Conservation (phyloP, 2,329 filamentous ascomycete species). For the Amauroascus verrucosus region DNA sequence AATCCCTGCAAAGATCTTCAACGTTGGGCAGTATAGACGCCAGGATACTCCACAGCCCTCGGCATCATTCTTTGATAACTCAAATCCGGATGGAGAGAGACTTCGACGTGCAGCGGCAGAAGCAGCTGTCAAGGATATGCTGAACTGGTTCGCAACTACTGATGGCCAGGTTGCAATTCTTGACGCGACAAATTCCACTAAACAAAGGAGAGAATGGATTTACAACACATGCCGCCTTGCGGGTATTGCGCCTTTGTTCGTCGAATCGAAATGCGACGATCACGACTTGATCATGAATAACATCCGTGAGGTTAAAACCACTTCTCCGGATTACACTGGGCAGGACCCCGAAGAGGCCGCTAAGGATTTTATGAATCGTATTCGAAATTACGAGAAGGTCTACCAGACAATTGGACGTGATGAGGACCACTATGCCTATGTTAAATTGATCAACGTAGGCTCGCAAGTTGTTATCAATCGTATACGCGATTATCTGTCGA, state of each 20-base stretch:
- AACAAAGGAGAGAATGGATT: constrained; percentile 82
- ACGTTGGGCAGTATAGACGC: constrained; percentile 91
- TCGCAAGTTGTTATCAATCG: constrained; percentile 96
- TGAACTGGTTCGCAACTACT: constrained; percentile 71
- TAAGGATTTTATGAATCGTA: constrained; percentile 83
- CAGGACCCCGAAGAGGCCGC: constrained; percentile 90
- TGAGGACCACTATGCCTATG: constrained; percentile 79
- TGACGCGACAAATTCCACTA: constrained; percentile 94
- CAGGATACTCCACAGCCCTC: constrained; percentile 79
- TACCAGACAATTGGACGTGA: constrained; percentile 89
- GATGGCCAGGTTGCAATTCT: constrained; percentile 83
- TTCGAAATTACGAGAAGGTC: constrained; percentile 93
- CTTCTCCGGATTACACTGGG: constrained; percentile 85
- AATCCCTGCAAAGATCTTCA: constrained; percentile 88
- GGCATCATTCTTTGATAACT: constrained; percentile 89
- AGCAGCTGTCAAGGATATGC: constrained; percentile 86
- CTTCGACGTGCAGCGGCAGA: constrained; percentile 80
- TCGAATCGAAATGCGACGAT: constrained; percentile 94
- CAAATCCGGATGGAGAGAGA: constrained; percentile 81
- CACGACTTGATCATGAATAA: constrained; percentile 97
- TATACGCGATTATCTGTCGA: constrained; percentile 93
- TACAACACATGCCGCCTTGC: constrained; percentile 64
- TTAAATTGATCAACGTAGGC: constrained; percentile 95
- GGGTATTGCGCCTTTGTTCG: constrained; percentile 82
- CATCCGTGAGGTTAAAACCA: constrained; percentile 94